Percentiles rank a stretch among this genome's conserved stretches.
phyloP scores from a whole-genome alignment of 1,284 basidiomycete genomes.

The Ceratobasidium sp. region DNA sequence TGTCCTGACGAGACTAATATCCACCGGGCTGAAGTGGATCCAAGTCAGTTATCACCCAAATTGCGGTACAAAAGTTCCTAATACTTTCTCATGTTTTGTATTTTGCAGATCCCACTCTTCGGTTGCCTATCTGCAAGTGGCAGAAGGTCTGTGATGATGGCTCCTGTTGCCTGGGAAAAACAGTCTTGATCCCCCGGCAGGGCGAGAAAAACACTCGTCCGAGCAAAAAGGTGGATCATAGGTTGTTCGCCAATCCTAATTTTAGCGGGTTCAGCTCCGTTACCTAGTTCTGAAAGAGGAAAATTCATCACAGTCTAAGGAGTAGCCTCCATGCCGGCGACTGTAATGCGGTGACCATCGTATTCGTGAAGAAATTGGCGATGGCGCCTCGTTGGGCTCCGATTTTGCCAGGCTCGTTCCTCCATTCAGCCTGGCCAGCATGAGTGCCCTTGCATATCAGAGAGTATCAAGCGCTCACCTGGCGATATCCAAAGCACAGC shows the following conservation, averaged over 20 bases:
- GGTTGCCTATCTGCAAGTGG: not conserved
- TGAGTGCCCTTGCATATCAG: not conserved
- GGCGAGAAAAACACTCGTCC: conserved; percentile 73
- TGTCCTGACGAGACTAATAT: conserved; percentile 63
- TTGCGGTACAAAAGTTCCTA: not conserved
- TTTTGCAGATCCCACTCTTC: not conserved
- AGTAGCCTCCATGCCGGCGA: conserved; percentile 70
- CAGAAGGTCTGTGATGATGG: conserved; percentile 62
- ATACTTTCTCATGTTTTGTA: conserved; percentile 13
- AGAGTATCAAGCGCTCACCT: conserved; percentile 54
- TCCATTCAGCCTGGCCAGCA: conserved; percentile 47
- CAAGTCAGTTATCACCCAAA: not conserved
- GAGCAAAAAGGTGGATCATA: conserved; percentile 74
- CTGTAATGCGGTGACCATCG: conserved; percentile 70
- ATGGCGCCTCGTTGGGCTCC: conserved; percentile 55
- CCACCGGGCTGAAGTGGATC: conserved; percentile 50
- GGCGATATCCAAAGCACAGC: conserved; percentile 69
- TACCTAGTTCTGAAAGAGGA: not conserved
- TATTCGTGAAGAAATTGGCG: conserved; percentile 73
- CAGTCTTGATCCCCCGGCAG: conserved; percentile 71
- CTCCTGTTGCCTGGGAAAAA: conserved; percentile 78
- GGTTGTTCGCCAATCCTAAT: conserved; percentile 71
- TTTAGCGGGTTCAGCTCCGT: not conserved
- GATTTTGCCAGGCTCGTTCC: conserved; percentile 48
- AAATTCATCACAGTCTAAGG: conserved; percentile 60